Conservation (phyloP, 2,329 filamentous ascomycete genomes). For the Pseudogymnoascus pannorum region DNA sequence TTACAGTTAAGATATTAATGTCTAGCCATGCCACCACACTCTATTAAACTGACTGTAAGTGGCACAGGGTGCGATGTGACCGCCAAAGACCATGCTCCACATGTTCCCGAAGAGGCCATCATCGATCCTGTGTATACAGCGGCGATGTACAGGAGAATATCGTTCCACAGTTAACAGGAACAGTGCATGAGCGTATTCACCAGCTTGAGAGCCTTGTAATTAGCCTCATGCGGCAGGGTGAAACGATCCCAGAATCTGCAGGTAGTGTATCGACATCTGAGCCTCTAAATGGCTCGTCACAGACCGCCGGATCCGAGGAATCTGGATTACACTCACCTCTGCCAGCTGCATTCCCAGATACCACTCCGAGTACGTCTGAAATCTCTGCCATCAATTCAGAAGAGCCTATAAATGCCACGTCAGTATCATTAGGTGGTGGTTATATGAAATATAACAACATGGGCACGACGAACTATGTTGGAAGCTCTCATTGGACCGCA, state of each 20-base stretch:
- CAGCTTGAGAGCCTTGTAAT: slow-evolving; percentile 24
- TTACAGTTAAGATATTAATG: slow-evolving; percentile 16
- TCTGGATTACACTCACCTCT: slow-evolving; percentile 17
- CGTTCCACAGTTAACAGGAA: slow-evolving; percentile 26
- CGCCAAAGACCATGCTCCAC: slow-evolving; percentile 25
- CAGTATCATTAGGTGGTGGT: slow-evolving; percentile 20
- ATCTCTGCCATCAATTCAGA: slow-evolving; percentile 8
- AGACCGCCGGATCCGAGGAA: slow-evolving; percentile 13
- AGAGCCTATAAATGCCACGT: not conserved
- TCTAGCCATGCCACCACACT: slow-evolving; percentile 14
- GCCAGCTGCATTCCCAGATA: not conserved
- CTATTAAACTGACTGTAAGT: not conserved
- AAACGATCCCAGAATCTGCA: not conserved
- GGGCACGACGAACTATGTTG: slow-evolving; percentile 26
- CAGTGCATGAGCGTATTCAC: slow-evolving; percentile 22
- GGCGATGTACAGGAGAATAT: slow-evolving; percentile 20
- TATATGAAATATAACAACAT: slow-evolving; percentile 22
- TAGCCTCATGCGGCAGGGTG: slow-evolving; percentile 17
- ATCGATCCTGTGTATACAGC: slow-evolving; percentile 24
- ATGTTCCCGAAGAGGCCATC: slow-evolving; percentile 23
- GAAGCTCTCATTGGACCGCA: slow-evolving; percentile 27
- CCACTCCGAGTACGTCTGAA: slow-evolving; percentile 17
- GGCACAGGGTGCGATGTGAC: slow-evolving; percentile 24
- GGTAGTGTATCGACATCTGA: slow-evolving; percentile 19
- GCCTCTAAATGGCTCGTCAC: slow-evolving; percentile 13